Base-by-base conservation (phyloP, 148 eudicot genomes). In the Camellia lanceoleosa region DNA sequence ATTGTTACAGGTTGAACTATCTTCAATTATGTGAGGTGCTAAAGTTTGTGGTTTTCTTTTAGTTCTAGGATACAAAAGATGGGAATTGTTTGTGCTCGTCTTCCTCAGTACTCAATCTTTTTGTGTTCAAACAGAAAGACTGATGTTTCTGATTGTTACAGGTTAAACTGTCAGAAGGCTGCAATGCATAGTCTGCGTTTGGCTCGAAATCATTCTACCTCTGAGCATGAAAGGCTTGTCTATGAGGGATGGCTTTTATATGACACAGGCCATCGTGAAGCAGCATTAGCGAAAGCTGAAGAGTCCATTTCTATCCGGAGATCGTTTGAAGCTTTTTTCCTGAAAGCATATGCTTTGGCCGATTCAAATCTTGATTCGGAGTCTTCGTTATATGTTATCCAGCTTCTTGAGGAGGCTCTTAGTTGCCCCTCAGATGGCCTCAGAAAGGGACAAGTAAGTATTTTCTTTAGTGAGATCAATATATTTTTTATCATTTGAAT, bases 231-330 rank as follows among this genome's bases (percentile, higher is more conserved):
- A 84, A 89, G 86, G 72, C 91, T 93, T 70, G 92, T 93, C 60
- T 93, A 93, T 76, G 95, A 93, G 85, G 95, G 95, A 74, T 91
- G 95, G 97, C 90, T 93, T 79, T 82, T 93, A 82, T 93, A 91
- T 80, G 97, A 93, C 77, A 93, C 95, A 9, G 97, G 97, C 59
- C 95, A 93, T 75, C 92, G 93, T 42, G 92, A 89, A 83, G 95
- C 91, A 87, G 97, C 93, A 44, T 85, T 93, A 83, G 87, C 86
- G 67, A 93, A 91, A 88, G 95, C 97, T 30, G 95, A 91, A 79
- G 93, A 89, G 81, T 91, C 97, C 8, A 87, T 93, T 78, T 80
- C 86, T 66, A 82, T 90, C 71, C 92, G 88, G 73, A 89, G 95
- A 85, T 93, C 97, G 59, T 93, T 93, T 82, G 97, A 93, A 82